Evolutionary conservation across 768 basidiomycete genomes (phyloP), one percentile per base, ranked within the genome.

Genomic region (Boletus edulis): DNA sequence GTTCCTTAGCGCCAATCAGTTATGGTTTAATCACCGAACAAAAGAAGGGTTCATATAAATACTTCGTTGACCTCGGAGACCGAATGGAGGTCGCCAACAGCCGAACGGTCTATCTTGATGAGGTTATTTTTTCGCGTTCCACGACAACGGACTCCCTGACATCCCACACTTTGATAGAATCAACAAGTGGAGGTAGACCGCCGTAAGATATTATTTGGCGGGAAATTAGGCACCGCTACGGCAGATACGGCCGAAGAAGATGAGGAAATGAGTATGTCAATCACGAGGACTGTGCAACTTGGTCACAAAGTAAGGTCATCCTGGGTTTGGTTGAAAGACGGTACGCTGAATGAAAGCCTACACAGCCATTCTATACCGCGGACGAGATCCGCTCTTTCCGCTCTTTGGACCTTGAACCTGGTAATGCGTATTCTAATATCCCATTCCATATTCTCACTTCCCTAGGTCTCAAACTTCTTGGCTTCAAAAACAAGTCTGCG

Each of bases 11-110:
- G 27, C 56, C 45, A 41, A 22, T 17, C 60, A 97, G 94, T 45
- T 99, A 96, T 69, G 87, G 91, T 10, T 72, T 96, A 42, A 80
- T 98, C 15, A 91, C 91, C 2, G 87, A 94, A 64, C 93, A 95
- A 72, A 89, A 81, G 69, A 95, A 88, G 70, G 89, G 91, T 0
- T 51, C 77, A 5, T 89, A 93, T 69, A 88, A 83, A 65, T 91
- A 93, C 64, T 94, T 97, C 56, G 81, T 84, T 35, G 91, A 91
- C 64, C 78, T 83, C 54, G 92, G 84, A 45, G 86, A 86, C 65
- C 76, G 78, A 56, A 87, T 85, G 86, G 89, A 88, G 61, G 86
- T 90, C 49, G 92, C 87, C 1, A 74, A 78, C 41, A 78, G 78
- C 48, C 82, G 82, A 65, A 90, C 91, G 6, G 75, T 77, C 8